A percentile compares a stretch with the other conserved stretches of the same genome.
Evolutionary conservation across 129 eudicot genomes (phyloP).

Genomic region (Lactuca saligna): DNA sequence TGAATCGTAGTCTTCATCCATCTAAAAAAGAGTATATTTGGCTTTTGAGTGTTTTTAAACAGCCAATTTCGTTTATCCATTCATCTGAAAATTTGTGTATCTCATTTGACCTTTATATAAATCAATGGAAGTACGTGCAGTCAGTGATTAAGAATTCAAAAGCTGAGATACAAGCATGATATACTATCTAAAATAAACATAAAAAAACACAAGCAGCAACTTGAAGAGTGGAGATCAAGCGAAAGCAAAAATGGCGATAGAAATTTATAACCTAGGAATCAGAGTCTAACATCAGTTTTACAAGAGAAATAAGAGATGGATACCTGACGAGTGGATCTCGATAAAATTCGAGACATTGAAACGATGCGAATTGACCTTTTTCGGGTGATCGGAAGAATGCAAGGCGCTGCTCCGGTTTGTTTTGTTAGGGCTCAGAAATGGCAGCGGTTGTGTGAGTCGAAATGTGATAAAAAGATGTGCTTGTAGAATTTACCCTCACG

Average conservation of each 20-base stretch:
- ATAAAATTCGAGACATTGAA: conserved; percentile 32
- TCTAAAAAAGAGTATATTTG: too few species aligned
- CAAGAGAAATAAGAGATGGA: background rate
- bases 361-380: background rate
- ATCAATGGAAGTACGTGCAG: too few species aligned
- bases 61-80: background rate
- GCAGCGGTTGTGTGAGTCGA: background rate
- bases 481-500: background rate
- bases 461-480: background rate
- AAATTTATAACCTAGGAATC: background rate
- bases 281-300: background rate
- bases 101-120: background rate
- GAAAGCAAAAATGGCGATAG: background rate
- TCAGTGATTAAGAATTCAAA: background rate
- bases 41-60: too few species aligned
- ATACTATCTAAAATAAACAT: background rate
- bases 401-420: background rate
- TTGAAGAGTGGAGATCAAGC: conserved; percentile 2
- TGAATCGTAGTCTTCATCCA: too few species aligned
- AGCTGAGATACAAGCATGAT: background rate
- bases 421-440: conserved; percentile 1
- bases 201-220: background rate
- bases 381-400: background rate
- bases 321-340: conserved; percentile 45
- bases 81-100: background rate